Percentiles rank a stretch among this genome's conserved stretches.
These are phyloP conservation scores for Miamiensis avidus DNA, from an alignment of 169 alveolate species.

Conservation along the genomic window DNA sequence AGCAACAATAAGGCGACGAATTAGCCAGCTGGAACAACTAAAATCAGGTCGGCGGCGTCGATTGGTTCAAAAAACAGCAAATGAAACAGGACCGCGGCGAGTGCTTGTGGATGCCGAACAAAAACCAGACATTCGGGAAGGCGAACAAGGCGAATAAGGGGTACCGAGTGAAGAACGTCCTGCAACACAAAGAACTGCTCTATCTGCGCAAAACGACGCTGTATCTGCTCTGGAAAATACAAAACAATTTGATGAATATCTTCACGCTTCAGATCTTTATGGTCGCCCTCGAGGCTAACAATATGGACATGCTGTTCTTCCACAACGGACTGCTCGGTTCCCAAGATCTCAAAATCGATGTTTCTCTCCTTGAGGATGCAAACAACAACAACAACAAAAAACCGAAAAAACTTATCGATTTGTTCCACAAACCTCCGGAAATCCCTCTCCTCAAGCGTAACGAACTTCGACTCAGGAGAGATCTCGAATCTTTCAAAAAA, in stretches of 20 bases:
- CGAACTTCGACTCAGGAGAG: slow-evolving; percentile 24
- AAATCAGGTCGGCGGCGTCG: background rate
- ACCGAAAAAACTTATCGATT: background rate
- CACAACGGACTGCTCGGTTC: slow-evolving; percentile 9
- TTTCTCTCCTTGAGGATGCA: background rate
- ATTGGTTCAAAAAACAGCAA: background rate
- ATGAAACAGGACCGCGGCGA: background rate
- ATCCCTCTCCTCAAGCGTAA: slow-evolving; percentile 8
- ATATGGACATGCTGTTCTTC: slow-evolving; percentile 10
- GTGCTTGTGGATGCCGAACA: background rate
- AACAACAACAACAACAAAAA: background rate
- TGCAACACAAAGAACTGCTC: background rate
- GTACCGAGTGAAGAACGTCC: background rate
- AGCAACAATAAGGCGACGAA: background rate
- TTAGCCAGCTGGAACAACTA: background rate
- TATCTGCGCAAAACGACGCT: slow-evolving; percentile 9
- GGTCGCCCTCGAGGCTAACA: background rate
- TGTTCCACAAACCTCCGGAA: background rate
- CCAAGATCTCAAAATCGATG: background rate
- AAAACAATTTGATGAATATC: background rate
- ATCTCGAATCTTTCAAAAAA: slow-evolving; percentile 3
- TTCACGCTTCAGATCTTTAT: slow-evolving; percentile 4
- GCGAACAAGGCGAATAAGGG: background rate
- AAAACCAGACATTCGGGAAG: background rate
- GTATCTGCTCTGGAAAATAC: background rate